Conservation (phyloP, 306 rosid species). For the Rosa lucieae region DNA sequence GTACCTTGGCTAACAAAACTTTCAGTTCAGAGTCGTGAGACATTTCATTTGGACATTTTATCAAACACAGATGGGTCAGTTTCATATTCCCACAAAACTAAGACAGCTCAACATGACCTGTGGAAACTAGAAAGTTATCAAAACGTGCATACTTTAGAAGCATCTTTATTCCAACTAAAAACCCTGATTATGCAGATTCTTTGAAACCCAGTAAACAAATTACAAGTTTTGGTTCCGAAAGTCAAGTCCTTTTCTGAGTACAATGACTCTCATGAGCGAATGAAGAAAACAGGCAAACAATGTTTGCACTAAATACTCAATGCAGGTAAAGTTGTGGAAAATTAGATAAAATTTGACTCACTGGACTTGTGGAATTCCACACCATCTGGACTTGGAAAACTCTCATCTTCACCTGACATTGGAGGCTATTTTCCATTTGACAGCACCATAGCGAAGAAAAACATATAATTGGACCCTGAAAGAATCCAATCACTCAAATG, state of each 20-base stretch:
- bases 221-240: not conserved
- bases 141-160: not conserved
- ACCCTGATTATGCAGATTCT: not conserved
- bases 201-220: not conserved
- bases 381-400: not conserved
- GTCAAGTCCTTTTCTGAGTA: not conserved
- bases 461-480: not conserved
- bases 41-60: not conserved
- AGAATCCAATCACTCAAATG: not conserved
- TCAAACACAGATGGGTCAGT: not conserved
- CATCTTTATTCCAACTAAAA: not conserved
- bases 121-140: not conserved
- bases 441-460: not conserved
- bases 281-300: not conserved
- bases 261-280: not conserved
- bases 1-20: not conserved
- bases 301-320: not conserved
- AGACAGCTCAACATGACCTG: not conserved
- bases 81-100: not conserved
- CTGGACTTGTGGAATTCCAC: slow-evolving; percentile 2
- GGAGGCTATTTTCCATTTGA: not conserved
- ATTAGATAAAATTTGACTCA: not conserved
- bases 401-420: not conserved
- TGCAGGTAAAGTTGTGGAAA: not conserved
- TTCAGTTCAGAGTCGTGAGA: not conserved